Base-by-base conservation (phyloP, 2,329 filamentous ascomycete genomes). In the Pseudofabraea citricarpa region DNA sequence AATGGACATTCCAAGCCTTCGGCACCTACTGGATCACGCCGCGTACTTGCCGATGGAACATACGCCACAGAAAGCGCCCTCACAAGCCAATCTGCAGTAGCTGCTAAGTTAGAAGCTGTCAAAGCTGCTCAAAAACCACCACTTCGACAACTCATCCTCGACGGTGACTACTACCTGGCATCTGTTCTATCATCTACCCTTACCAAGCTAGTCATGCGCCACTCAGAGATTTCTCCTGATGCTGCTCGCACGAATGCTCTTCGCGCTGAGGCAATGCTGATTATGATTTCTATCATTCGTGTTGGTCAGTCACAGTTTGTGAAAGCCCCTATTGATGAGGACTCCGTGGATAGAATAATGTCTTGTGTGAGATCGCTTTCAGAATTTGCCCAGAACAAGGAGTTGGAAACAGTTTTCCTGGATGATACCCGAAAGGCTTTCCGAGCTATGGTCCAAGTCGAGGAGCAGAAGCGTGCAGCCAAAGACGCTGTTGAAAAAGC, bases 301-400 rank as follows among this genome's bases (percentile, higher is more conserved):
- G 93, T 96, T 48, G 93, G 93, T 31, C 93, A 98, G 68, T 97
- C 91, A n/a, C 89, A 95, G 52, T 98, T 98, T 56, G 93, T 95
- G 61, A 97, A 97, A 72, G 86, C 89, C 1, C 87, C 90, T 2
- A 97, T 98, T 52, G 93, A 98, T 50, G 93, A 98, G 64, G 93
- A 98, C 64, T 96, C 93, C 0, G 80, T 97, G n/a, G 93, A 98
- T 65, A 84, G 93, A 57, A 91, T 98, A 64, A 97, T 98, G 93
- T 90, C 89, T 29, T 97, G 91, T 62, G 88, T 98, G 23, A 84
- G 91, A 49, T 93, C 90, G 6, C 74, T 98, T 21, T 87, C 90
- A 4, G 90, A 97, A 60, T 96, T 95, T 61, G 79, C 83, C 12
- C 73, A 94, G 62, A 88, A 87, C 69, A 94, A 93, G 67, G 87